A percentile compares a stretch with the other conserved stretches of the same genome.
These are phyloP conservation scores for Pythium monospermum DNA, from an alignment of 352 stramenopile species.

Conservation along the genomic window DNA sequence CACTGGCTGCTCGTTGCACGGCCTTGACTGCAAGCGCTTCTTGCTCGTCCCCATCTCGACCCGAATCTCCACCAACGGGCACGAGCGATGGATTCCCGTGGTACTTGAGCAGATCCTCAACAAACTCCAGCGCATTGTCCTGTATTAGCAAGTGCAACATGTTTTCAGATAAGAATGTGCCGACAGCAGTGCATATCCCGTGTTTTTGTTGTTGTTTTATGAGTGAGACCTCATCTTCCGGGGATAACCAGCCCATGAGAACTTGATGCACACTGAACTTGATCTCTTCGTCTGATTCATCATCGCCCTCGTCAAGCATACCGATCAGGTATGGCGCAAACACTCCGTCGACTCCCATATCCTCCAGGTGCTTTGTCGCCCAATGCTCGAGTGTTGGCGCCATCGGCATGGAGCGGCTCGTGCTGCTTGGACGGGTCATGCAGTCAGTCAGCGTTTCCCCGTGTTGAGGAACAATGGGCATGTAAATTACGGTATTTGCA, in stretches of 20 bases:
- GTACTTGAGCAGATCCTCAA: constrained; percentile 61
- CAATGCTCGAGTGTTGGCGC: constrained; percentile 48
- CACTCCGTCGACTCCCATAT: constrained; percentile 71
- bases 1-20: too few species aligned
- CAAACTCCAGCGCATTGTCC: constrained; percentile 63
- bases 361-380: constrained; percentile 57
- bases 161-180: too few species aligned
- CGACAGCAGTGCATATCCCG: too few species aligned
- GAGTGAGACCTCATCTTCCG: constrained; percentile 56
- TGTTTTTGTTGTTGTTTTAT: too few species aligned
- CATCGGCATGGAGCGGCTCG: constrained; percentile 1
- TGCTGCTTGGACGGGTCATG: constrained; percentile 16
- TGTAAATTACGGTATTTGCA: neutral
- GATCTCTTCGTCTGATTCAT: constrained; percentile 39
- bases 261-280: constrained; percentile 77
- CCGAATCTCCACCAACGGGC: constrained; percentile 28
- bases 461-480: neutral
- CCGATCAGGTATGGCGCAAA: constrained; percentile 82
- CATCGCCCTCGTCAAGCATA: constrained; percentile 48
- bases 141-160: too few species aligned
- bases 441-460: neutral
- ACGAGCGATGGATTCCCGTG: constrained; percentile 51
- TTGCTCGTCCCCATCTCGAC: constrained; percentile 15
- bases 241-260: constrained; percentile 78
- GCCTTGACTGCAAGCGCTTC: constrained; percentile 7